Evolutionary conservation across 2,329 filamentous ascomycete genomes (phyloP).

Genomic region (Hypoxylon sp.): DNA sequence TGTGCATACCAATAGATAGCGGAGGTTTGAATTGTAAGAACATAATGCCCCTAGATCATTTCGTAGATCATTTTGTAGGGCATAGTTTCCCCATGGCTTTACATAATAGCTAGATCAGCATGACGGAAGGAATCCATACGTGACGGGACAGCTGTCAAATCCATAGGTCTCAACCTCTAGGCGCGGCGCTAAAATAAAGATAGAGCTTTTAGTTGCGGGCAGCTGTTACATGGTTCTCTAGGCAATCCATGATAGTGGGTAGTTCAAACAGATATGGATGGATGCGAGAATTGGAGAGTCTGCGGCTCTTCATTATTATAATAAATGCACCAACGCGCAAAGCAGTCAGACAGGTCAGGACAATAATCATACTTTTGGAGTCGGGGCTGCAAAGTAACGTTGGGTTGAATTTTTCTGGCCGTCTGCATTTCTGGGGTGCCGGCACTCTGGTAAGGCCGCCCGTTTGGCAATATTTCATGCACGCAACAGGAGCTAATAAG

Average conservation of each 20-base stretch:
- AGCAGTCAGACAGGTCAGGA: background rate
- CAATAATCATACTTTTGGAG: slow-evolving; percentile 17
- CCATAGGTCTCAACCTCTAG: slow-evolving; percentile 10
- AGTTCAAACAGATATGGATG: background rate
- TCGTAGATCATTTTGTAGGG: slow-evolving; percentile 29
- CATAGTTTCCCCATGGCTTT: slow-evolving; percentile 32
- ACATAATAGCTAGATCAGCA: slow-evolving; percentile 31
- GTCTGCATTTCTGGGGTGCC: slow-evolving; percentile 38
- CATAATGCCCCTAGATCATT: slow-evolving; percentile 3
- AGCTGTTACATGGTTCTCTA: slow-evolving; percentile 11
- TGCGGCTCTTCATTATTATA: slow-evolving; percentile 9
- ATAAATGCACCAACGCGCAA: slow-evolving; percentile 6
- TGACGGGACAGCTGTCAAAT: slow-evolving; percentile 29
- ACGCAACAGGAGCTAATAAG: slow-evolving; percentile 43
- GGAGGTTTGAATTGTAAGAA: background rate
- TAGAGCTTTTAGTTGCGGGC: slow-evolving; percentile 8
- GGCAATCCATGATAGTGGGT: slow-evolving; percentile 1
- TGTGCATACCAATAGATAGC: background rate
- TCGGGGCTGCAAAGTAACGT: slow-evolving; percentile 43
- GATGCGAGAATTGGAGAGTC: background rate
- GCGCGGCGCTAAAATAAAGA: slow-evolving; percentile 28
- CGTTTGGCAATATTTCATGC: slow-evolving; percentile 42
- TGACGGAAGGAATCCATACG: slow-evolving; percentile 25
- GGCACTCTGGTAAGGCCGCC: slow-evolving; percentile 42
- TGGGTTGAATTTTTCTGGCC: slow-evolving; percentile 29